These are phyloP conservation scores for Incumbomyces lentus DNA, from an alignment of 2,329 filamentous ascomycete genomes.

Conservation along the genomic window DNA sequence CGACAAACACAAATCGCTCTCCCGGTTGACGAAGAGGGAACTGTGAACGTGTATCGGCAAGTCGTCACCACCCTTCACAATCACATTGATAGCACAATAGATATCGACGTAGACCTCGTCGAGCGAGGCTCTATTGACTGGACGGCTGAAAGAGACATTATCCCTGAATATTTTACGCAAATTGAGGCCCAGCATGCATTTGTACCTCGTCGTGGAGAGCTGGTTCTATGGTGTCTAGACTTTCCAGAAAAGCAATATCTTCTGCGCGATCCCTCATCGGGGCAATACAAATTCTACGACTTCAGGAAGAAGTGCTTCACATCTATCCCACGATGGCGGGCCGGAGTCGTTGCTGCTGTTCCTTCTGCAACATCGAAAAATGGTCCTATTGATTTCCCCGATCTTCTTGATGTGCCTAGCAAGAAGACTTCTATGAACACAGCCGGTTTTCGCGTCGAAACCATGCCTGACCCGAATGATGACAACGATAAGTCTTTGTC, in stretches of 20 bases:
- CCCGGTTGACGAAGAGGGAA: conserved; percentile 41
- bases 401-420: conserved; percentile 33
- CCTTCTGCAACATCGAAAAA: conserved; percentile 29
- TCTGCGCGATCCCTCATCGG: conserved; percentile 25
- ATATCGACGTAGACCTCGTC: conserved; percentile 35
- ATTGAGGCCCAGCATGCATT: conserved; percentile 39
- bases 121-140: conserved; percentile 48
- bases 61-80: conserved; percentile 40
- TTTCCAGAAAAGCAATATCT: conserved; percentile 28
- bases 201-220: conserved; percentile 45
- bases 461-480: conserved; percentile 42
- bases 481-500: conserved; percentile 40
- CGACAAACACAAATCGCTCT: conserved; percentile 16
- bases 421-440: conserved; percentile 37
- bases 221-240: conserved; percentile 43
- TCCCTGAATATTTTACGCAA: conserved; percentile 33
- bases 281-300: conserved; percentile 27
- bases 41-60: conserved; percentile 42
- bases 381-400: conserved; percentile 30
- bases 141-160: conserved; percentile 35
- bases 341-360: conserved; percentile 45
- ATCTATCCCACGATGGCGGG: conserved; percentile 43
- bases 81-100: conserved; percentile 18
- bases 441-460: conserved; percentile 49
- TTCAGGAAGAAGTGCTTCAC: conserved; percentile 24